Evolutionary conservation across 1,139 yeast species (phyloP).

Genomic region (Torulaspora pretoriensis): DNA sequence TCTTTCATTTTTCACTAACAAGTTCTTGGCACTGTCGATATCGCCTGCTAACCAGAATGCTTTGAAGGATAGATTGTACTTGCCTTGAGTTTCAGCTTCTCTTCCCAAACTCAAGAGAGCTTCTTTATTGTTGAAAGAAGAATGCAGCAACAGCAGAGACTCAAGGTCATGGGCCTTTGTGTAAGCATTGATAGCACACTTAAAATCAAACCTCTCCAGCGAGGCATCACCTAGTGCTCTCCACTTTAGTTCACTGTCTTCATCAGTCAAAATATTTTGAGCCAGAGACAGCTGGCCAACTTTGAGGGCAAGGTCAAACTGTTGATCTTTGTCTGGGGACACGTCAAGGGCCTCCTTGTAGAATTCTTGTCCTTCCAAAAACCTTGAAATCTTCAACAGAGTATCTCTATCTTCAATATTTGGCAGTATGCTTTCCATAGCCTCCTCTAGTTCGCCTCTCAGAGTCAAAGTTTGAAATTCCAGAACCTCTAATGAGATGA

Average conservation of each 20-base stretch:
- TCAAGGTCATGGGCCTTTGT: conserved; percentile 77
- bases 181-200: conserved; percentile 76
- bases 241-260: conserved; percentile 73
- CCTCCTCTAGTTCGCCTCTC: conserved; percentile 85
- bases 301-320: conserved; percentile 73
- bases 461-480: conserved; percentile 94
- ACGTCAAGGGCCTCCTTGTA: conserved; percentile 75
- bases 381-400: conserved; percentile 77
- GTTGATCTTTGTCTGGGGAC: conserved; percentile 81
- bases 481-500: conserved; percentile 74
- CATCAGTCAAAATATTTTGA: conserved; percentile 55
- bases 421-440: conserved; percentile 59
- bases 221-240: conserved; percentile 87
- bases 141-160: conserved; percentile 74
- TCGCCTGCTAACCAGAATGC: conserved; percentile 87
- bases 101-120: conserved; percentile 61
- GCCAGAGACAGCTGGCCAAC: conserved; percentile 71
- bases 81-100: conserved; percentile 64
- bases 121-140: conserved; percentile 68
- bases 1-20: conserved; percentile 67
- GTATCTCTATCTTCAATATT: conserved; percentile 64
- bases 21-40: conserved; percentile 55
- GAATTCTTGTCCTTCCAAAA: conserved; percentile 88
- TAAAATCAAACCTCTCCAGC: conserved; percentile 70
- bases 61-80: conserved; percentile 87